Base-by-base conservation (phyloP, 2,329 filamentous ascomycete genomes). In the Hyphodiscus sp. region DNA sequence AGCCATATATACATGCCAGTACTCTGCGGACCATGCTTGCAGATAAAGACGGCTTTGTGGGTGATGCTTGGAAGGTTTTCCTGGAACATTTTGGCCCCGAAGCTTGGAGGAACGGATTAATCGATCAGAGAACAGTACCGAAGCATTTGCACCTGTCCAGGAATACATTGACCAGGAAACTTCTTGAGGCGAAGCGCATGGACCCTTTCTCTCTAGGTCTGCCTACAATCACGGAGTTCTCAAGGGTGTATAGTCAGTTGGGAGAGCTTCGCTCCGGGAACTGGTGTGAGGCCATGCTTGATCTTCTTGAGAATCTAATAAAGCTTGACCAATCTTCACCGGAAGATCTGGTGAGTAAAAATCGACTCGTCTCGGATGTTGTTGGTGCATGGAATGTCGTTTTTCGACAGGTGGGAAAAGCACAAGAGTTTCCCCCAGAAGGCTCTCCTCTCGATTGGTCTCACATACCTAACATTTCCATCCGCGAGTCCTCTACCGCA, bases 321-420 rank as follows among this genome's bases (percentile, higher is more conserved):
- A 58, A 50, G 33, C 20, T 52, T 20, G 33, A 41, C 20, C 20
- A 59, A 33, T 18, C 51, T 16, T 15, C 30, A 2, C 11, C 42
- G 11, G 18, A 47, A 11, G 55, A 55, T 15, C 18, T 26, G 7
- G 42, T 33, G 30, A n/a, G 26, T 29, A 55, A 58, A 47, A 49
- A 56, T 41, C 47, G 20, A 8, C 52, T 66, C 16, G 38, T 61
- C 20, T 19, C 30, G 19, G 66, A 69, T 56, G 53, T 68, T 20
- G 51, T 68, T 6, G 65, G 59, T 30, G 55, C 63, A 33, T 69
- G 67, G 67, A 65, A 65, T 49, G 56, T 65, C 46, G 59, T 63
- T 18, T 66, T 61, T 53, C 62, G 61, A 8, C 50, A 49, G 16
- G 18, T 44, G 43, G 54, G 51, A 16, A 49, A 45, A 5, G 42